Evolutionary conservation across 2,329 filamentous ascomycete species (phyloP), one percentile per base, ranked within the genome.

Genomic region (Achaetomium macrosporum): DNA sequence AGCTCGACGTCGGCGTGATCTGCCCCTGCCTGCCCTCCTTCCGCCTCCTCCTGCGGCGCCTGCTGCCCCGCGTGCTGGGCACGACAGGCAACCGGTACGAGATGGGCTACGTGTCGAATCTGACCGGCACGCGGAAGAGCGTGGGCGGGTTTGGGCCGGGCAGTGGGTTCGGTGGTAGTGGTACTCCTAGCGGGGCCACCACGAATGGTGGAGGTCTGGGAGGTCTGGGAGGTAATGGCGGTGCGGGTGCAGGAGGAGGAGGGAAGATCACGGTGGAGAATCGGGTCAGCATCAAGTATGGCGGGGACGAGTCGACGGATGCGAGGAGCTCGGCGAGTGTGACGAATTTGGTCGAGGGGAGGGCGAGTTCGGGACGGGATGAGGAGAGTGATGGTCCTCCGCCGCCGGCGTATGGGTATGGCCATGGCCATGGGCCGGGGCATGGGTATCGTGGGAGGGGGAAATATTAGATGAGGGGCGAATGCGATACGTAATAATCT

Each of bases 1-100:
- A 63, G 29, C 48, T 63, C 30, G 47, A 60, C 50, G 53, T 63
- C 15, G 61, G 61, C 31, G 58, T 63, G 20, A 61, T 63, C 37
- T 61, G 59, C 47, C 58, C 61, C 25, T 63, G 61, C 33, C 51
- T 63, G 4, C 59, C 59, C 12, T 56, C 50, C 37, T 55, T 61
- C 48, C 58, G 61, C 3, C 53, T 61, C 8, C 55, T 63, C 2
- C 47, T 63, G 7, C 58, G 56, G 15, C 50, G 53, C 11, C 20
- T 60, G 20, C 33, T 59, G 15, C 60, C 60, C 20, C 37, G 42
- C 35, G 33, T 54, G 17, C 30, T 59, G 17, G 54, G 56, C 36
- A 53, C 58, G 1, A 48, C 59, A 11, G 47, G 42, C 25, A 4
- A 25, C 3, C 47, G 42, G 8, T 61, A 61, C 48, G 59, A 60